These are phyloP conservation scores for Chlamydomonas sphaeroides DNA, from an alignment of 139 green algal species.

Conservation along the genomic window DNA sequence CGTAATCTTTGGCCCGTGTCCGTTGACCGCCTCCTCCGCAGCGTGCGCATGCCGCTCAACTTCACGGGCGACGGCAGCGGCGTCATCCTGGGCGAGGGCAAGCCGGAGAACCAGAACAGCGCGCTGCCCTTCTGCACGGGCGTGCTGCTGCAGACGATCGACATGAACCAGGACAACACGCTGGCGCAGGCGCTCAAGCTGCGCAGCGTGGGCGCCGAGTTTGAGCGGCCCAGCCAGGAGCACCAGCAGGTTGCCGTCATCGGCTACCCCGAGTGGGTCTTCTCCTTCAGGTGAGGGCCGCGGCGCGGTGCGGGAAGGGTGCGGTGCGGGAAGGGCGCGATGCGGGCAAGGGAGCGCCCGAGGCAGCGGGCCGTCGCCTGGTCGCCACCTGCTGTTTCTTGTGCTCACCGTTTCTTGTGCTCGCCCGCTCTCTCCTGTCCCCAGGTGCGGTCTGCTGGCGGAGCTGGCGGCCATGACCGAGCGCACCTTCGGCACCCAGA, in stretches of 20 bases:
- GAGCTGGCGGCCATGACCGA: conserved; percentile 79
- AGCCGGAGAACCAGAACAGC: conserved; percentile 89
- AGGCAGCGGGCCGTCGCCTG: no score
- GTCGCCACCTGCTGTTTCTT: no score
- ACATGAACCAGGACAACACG: conserved; percentile 91
- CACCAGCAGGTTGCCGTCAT: conserved; percentile 26
- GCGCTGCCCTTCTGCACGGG: conserved; percentile 79
- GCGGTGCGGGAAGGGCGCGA: no score
- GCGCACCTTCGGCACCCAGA: conserved; percentile 79
- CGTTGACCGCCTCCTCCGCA: background rate
- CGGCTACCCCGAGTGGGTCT: conserved; percentile 42
- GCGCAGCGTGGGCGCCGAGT: conserved; percentile 44
- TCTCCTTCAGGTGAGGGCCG: conserved; percentile 27
- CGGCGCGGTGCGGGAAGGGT: background rate
- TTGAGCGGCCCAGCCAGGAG: background rate
- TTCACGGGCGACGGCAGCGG: background rate
- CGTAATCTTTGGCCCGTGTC: background rate
- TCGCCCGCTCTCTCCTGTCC: no score
- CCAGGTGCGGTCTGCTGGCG: conserved; percentile 46
- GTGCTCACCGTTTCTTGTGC: background rate
- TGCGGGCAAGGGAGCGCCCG: no score
- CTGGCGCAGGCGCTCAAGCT: conserved; percentile 84
- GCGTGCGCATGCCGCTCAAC: conserved; percentile 54
- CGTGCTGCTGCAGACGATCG: conserved; percentile 80
- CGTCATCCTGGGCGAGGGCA: conserved; percentile 79